Base-by-base conservation (phyloP, 257 asterid species). In the Pogostemon cablin region DNA sequence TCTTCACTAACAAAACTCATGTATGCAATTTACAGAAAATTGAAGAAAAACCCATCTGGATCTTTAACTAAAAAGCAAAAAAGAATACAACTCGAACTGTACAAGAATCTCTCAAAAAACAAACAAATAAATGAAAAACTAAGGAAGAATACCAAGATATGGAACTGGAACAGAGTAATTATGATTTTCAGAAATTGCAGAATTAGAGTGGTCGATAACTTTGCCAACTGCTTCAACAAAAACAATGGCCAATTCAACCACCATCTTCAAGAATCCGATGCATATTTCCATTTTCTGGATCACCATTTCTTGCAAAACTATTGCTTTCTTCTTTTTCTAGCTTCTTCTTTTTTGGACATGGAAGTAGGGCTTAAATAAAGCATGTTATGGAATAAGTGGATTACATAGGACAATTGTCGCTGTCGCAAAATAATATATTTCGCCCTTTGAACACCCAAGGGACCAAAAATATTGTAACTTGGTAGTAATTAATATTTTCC, bases 141-240 rank as follows among this genome's bases (percentile, higher is more conserved):
- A 90, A 15, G 88, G 82, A 57, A 90, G 83, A 85, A 90, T 67
- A 42, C 95, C 93, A 3, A 86, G 53, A 57, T 83, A 90, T 0
- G 88, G 82, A 20, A 64, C 75, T 3, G 81, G 70, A 78, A 77
- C 38, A 0, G 56, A 68, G 20, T 80, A 73, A 47, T 37, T 34
- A 0, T 69, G 62, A 25, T 62, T 67, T 0, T 64, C 34, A 3
- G 73, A 46, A 52, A 34, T 6, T 9, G 82, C 69, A 66, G 75
- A 55, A 66, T 65, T 65, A 6, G 43, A 47, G 7, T 70, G 54
- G 2, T 42, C 7, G 7, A 88, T 61, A 10, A 80, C 84, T 2
- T 46, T 39, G 0, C 72, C 83, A 62, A 88, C 72, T 7, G 92
- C 88, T 41, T 80, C 85, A 0, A 82, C 77, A 58, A 89, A 79